These are phyloP conservation scores for Euphorbia pulcherrima DNA, from an alignment of 345 rosid species.

Conservation along the genomic window DNA sequence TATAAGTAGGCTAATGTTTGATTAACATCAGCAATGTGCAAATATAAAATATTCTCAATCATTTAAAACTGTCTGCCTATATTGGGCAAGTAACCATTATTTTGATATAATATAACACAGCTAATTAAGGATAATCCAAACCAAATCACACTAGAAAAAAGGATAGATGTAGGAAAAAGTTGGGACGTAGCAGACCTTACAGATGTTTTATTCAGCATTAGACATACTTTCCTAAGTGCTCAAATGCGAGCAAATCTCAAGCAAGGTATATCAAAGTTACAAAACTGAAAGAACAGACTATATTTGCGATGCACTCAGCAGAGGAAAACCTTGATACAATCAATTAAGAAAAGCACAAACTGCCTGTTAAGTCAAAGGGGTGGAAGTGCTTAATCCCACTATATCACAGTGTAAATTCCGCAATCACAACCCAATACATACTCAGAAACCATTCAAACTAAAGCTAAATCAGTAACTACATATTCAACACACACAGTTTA, in stretches of 20 bases:
- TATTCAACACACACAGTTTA: not conserved
- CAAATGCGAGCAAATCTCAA: not conserved
- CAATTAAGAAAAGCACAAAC: slow-evolving; percentile 4
- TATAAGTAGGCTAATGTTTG: not conserved
- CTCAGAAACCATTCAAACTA: not conserved
- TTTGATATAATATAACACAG: not conserved
- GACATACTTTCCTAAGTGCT: not conserved
- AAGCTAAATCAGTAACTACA: not conserved
- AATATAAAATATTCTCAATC: not conserved
- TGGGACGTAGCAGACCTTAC: not conserved
- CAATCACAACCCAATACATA: not conserved
- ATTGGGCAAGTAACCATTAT: not conserved
- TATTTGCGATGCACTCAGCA: not conserved
- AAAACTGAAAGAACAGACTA: not conserved
- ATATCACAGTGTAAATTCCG: not conserved
- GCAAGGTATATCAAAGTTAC: not conserved
- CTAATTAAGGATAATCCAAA: not conserved
- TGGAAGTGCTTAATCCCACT: not conserved
- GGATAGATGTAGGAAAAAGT: not conserved
- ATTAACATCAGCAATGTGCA: not conserved
- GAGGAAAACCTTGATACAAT: too few species aligned
- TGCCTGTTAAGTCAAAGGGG: not conserved
- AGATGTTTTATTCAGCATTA: not conserved
- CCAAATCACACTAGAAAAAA: not conserved
- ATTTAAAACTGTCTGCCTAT: not conserved